Percentiles rank a stretch among this genome's conserved stretches.
phyloP scores from a whole-genome alignment of 148 eudicot species.

The Beta vulgaris region DNA sequence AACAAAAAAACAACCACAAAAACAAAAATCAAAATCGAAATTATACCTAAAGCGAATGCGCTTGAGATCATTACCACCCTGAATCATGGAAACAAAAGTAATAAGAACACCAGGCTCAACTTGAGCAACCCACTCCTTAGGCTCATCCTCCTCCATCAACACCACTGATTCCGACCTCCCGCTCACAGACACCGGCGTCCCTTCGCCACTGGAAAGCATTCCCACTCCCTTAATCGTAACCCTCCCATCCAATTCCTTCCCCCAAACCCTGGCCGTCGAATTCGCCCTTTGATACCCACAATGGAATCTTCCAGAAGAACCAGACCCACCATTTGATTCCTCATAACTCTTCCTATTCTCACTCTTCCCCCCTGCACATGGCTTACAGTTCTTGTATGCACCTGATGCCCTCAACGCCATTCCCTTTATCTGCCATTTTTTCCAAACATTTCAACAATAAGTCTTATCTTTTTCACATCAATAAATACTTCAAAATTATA shows the following conservation, averaged over 20 bases:
- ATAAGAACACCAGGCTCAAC: conserved; percentile 97
- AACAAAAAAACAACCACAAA: conserved; percentile 18
- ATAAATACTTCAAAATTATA: too few species aligned
- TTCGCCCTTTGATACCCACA: conserved; percentile 57
- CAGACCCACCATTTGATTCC: conserved; percentile 54
- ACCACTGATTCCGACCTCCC: conserved; percentile 70
- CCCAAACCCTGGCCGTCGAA: conserved; percentile 52
- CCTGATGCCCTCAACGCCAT: conserved; percentile 89
- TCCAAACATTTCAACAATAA: neutral
- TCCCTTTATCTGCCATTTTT: conserved; percentile 67
- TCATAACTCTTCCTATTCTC: conserved; percentile 34
- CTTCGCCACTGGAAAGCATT: conserved; percentile 70
- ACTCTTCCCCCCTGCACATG: conserved; percentile 59
- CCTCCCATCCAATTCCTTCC: conserved; percentile 72
- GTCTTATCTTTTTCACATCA: too few species aligned
- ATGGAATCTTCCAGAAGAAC: conserved; percentile 56
- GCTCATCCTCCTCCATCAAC: conserved; percentile 82
- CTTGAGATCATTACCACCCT: conserved; percentile 88
- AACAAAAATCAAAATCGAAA: conserved; percentile 25
- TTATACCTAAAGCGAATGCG: conserved; percentile 85
- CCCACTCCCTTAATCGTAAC: conserved; percentile 34
- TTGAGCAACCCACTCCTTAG: conserved; percentile 97
- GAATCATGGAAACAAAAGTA: conserved; percentile 78
- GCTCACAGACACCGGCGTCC: conserved; percentile 79
- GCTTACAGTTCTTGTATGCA: conserved; percentile 84